Percentiles rank a stretch among this genome's conserved stretches.
Conservation (phyloP, 2,329 filamentous ascomycete species). For the Fusarium camptoceras region DNA sequence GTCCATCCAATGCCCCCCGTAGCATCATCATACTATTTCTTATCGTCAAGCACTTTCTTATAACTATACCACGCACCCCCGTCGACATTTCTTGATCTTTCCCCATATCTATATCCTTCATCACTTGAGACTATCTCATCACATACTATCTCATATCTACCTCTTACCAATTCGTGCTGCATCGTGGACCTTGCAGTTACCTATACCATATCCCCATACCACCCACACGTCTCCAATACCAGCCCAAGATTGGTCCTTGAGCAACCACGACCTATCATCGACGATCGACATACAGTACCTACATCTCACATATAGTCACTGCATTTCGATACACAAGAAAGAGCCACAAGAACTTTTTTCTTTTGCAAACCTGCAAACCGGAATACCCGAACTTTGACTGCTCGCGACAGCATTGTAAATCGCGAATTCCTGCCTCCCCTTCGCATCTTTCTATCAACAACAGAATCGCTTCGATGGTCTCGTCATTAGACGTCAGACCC, state of each 20-base stretch:
- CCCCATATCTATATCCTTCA: slow-evolving; percentile 4
- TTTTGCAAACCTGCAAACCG: slow-evolving; percentile 4
- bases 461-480: slow-evolving; percentile 50
- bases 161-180: slow-evolving; percentile 4
- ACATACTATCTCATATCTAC: neutral
- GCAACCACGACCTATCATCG: slow-evolving; percentile 29
- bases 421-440: slow-evolving; percentile 10
- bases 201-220: slow-evolving; percentile 18
- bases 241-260: slow-evolving; percentile 42
- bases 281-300: slow-evolving; percentile 32
- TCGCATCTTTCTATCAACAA: slow-evolving; percentile 11
- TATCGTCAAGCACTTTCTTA: slow-evolving; percentile 17
- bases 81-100: slow-evolving; percentile 5
- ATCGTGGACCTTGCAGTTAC: slow-evolving; percentile 28
- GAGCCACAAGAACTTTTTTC: slow-evolving; percentile 16
- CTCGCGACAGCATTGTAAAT: slow-evolving; percentile 24
- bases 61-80: slow-evolving; percentile 31
- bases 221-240: slow-evolving; percentile 39
- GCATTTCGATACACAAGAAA: slow-evolving; percentile 21
- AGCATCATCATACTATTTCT: slow-evolving; percentile 35
- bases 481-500: slow-evolving; percentile 47
- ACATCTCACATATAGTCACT: slow-evolving; percentile 29
- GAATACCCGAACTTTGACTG: slow-evolving; percentile 4
- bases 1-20: neutral
- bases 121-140: neutral